phyloP scores from a whole-genome alignment of 2,329 filamentous ascomycete species.

The Neofusicoccum ribis region DNA sequence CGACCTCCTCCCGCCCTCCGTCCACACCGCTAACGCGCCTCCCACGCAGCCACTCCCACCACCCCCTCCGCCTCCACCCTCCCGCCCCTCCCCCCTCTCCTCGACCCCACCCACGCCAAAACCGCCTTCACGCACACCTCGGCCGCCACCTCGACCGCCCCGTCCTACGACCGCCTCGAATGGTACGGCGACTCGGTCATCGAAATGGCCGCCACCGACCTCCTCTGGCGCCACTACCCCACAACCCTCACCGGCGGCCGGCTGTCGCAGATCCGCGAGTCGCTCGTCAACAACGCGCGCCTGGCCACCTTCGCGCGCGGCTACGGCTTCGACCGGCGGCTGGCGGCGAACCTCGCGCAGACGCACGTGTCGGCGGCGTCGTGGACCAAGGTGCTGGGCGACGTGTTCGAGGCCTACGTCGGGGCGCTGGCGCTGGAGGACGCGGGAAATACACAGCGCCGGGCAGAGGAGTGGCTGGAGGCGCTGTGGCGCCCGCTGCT shows the following conservation, averaged over 20 bases:
- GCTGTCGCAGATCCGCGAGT: slow-evolving; percentile 74
- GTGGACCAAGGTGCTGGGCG: slow-evolving; percentile 71
- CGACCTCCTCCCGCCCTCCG: background rate
- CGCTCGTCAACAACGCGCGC: slow-evolving; percentile 77
- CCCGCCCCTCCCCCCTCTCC: slow-evolving; percentile 63
- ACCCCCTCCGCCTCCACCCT: slow-evolving; percentile 28
- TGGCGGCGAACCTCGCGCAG: background rate
- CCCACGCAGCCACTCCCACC: background rate
- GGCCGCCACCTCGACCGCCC: slow-evolving; percentile 20
- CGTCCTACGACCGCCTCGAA: slow-evolving; percentile 76
- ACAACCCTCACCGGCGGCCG: slow-evolving; percentile 56
- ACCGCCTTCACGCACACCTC: slow-evolving; percentile 66
- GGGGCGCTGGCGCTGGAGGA: slow-evolving; percentile 63
- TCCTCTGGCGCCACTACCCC: slow-evolving; percentile 61
- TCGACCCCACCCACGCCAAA: slow-evolving; percentile 59
- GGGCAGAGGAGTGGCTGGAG: slow-evolving; percentile 69
- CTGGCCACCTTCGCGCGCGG: slow-evolving; percentile 67
- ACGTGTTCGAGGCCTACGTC: slow-evolving; percentile 89
- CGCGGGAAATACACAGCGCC: no score
- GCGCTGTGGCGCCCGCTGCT: slow-evolving; percentile 71
- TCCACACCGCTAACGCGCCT: background rate
- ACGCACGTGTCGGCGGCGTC: slow-evolving; percentile 19
- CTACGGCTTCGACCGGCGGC: slow-evolving; percentile 68
- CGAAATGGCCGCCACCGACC: slow-evolving; percentile 71
- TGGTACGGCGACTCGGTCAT: slow-evolving; percentile 87